phyloP scores from a whole-genome alignment of 345 rosid species.

The Syzygium aqueum region DNA sequence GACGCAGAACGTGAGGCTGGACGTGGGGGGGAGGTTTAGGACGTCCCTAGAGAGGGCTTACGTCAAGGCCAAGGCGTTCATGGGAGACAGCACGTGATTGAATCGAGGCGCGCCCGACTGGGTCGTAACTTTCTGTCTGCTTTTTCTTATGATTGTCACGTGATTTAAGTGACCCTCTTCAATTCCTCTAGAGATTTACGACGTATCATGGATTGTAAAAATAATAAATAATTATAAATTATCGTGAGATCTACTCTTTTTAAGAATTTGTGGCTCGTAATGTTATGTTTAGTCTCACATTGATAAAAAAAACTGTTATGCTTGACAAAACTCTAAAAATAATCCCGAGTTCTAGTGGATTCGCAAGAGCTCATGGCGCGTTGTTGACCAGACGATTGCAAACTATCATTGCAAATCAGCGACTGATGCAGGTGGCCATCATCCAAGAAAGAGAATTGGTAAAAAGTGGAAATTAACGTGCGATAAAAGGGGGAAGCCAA shows the following conservation, averaged over 20 bases:
- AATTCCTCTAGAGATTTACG: too few species aligned
- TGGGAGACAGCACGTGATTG: slow-evolving; percentile 10
- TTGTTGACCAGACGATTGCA: accelerated
- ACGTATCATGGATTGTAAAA: too few species aligned
- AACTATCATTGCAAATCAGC: not conserved
- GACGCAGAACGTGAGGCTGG: slow-evolving; percentile 44
- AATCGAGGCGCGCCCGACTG: not conserved
- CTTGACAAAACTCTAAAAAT: too few species aligned
- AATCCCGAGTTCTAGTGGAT: not conserved
- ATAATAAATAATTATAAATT: too few species aligned
- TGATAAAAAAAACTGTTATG: too few species aligned
- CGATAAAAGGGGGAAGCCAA: not conserved
- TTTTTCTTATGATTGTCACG: too few species aligned
- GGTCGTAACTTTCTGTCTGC: too few species aligned
- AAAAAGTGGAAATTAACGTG: not conserved
- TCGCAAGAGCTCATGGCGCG: not conserved
- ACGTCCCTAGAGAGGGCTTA: slow-evolving; percentile 24
- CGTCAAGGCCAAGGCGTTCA: slow-evolving; percentile 25
- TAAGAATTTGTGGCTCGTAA: too few species aligned
- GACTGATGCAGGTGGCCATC: not conserved
- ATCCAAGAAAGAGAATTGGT: not conserved
- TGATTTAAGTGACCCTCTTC: too few species aligned
- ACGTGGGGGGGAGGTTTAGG: slow-evolving; percentile 29
- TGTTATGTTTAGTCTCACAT: too few species aligned
- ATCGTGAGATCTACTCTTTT: too few species aligned